Conservation (phyloP, 75 land plant genomes). For the Gnetum montanum region DNA sequence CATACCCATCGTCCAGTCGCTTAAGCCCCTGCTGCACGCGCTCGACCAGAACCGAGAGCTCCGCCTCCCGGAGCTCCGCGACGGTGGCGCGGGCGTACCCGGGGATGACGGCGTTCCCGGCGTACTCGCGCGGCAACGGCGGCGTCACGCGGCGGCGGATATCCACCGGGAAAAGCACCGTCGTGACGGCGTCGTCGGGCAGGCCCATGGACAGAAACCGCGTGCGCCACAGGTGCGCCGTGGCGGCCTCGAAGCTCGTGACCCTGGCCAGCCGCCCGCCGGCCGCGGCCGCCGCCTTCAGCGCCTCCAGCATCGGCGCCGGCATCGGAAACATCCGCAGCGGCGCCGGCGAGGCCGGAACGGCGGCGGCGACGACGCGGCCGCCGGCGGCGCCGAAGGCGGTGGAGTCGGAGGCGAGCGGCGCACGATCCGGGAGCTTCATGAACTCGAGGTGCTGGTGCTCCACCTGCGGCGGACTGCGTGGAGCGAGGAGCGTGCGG, state of each 20-base stretch:
- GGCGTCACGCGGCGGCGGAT: slow-evolving; percentile 24
- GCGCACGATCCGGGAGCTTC: slow-evolving; percentile 1
- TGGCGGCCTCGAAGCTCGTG: slow-evolving; percentile 32
- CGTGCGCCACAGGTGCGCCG: slow-evolving; percentile 43
- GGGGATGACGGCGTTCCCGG: slow-evolving; percentile 36
- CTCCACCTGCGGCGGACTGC: slow-evolving; percentile 33
- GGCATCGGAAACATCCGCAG: slow-evolving; percentile 24
- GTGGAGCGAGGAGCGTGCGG: slow-evolving; percentile 29
- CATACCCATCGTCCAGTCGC: slow-evolving; percentile 32
- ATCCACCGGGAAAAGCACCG: slow-evolving; percentile 34
- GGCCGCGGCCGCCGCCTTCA: slow-evolving; percentile 17
- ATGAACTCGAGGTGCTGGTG: slow-evolving; percentile 32
- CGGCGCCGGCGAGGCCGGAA: slow-evolving; percentile 3
- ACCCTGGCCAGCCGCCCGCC: neutral
- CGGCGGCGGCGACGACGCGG: neutral
- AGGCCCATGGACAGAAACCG: slow-evolving; percentile 7
- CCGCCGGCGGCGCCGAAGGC: neutral
- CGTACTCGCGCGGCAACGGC: slow-evolving; percentile 19
- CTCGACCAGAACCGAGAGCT: slow-evolving; percentile 22
- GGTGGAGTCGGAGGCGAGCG: neutral
- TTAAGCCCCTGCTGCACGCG: slow-evolving; percentile 20
- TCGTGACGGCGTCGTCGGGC: slow-evolving; percentile 10
- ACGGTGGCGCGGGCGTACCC: slow-evolving; percentile 29
- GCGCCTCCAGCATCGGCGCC: slow-evolving; percentile 8
- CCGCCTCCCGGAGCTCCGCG: slow-evolving; percentile 14